Conservation (phyloP, 1,284 basidiomycete genomes). For the Heterobasidion occidentale region DNA sequence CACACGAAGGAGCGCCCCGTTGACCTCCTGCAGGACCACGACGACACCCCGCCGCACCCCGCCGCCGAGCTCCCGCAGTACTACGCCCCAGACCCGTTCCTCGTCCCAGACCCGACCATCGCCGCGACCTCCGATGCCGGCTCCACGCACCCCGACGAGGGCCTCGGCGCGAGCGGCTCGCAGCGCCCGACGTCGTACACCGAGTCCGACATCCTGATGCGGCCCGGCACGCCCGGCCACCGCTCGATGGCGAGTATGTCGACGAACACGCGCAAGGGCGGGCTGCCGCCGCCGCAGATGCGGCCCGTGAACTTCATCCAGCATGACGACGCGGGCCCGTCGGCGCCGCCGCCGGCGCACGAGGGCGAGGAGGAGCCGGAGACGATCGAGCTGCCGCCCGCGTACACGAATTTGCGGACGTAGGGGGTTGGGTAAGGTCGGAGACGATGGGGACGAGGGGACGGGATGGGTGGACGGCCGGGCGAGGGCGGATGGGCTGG, state of each 20-base stretch:
- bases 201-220: constrained; percentile 6
- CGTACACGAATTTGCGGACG: constrained; percentile 46
- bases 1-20: constrained; percentile 46
- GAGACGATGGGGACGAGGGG: too few species aligned
- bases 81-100: constrained; percentile 68
- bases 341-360: constrained; percentile 19
- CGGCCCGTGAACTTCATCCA: constrained; percentile 73
- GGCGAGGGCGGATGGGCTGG: too few species aligned
- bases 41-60: constrained; percentile 38
- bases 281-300: constrained; percentile 33
- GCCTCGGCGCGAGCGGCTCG: constrained; percentile 3
- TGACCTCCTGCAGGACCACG: constrained; percentile 56
- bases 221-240: constrained; percentile 10
- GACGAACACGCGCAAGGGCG: constrained; percentile 37
- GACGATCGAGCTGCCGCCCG: constrained; percentile 74
- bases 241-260: constrained; percentile 15
- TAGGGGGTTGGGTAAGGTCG: not conserved
- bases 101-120: constrained; percentile 52
- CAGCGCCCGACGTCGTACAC: constrained; percentile 15
- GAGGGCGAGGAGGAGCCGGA: constrained; percentile 38
- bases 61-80: constrained; percentile 48
- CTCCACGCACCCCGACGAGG: constrained; percentile 13
- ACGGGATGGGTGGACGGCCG: too few species aligned
- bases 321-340: constrained; percentile 71
- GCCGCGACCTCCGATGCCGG: constrained; percentile 23